Percentiles rank a stretch among this genome's conserved stretches.
These are phyloP conservation scores for Mycena galopus DNA, from an alignment of 768 basidiomycete genomes.

Conservation along the genomic window DNA sequence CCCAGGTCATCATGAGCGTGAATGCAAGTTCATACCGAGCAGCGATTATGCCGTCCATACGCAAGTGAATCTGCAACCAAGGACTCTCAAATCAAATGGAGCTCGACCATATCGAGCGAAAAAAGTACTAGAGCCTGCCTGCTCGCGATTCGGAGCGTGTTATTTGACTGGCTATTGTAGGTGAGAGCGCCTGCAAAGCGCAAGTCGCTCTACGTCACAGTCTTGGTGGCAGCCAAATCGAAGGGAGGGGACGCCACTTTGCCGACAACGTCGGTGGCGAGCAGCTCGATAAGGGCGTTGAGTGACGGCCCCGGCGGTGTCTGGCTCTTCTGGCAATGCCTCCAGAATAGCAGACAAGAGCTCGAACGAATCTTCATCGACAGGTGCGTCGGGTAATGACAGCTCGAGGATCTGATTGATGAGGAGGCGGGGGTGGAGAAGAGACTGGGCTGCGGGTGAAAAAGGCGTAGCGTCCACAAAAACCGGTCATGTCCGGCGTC, in stretches of 20 bases:
- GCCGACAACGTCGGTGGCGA: constrained; percentile 3
- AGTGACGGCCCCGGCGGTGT: neutral
- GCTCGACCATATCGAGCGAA: no score
- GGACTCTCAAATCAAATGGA: no score
- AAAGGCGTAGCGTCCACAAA: constrained; percentile 13
- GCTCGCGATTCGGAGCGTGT: constrained; percentile 7
- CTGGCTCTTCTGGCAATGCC: neutral
- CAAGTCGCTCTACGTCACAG: constrained; percentile 10
- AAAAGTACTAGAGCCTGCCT: no score
- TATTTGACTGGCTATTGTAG: neutral
- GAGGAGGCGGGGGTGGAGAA: constrained; percentile 11
- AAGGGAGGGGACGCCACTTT: neutral
- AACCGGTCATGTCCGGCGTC: neutral
- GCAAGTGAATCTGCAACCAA: no score
- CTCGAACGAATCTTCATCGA: neutral
- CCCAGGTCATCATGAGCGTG: neutral
- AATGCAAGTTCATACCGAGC: neutral
- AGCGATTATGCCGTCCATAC: no score
- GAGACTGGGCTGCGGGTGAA: neutral
- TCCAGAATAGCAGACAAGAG: constrained; percentile 3
- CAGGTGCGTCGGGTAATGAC: neutral
- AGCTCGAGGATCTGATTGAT: neutral
- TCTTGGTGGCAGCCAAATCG: neutral
- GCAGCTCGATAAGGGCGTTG: constrained; percentile 19
- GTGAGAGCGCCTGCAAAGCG: constrained; percentile 16